A percentile compares a stretch with the other conserved stretches of the same genome.
Evolutionary conservation across 208 protist genomes (phyloP).

Genomic region (Blechomonas ayalai): DNA sequence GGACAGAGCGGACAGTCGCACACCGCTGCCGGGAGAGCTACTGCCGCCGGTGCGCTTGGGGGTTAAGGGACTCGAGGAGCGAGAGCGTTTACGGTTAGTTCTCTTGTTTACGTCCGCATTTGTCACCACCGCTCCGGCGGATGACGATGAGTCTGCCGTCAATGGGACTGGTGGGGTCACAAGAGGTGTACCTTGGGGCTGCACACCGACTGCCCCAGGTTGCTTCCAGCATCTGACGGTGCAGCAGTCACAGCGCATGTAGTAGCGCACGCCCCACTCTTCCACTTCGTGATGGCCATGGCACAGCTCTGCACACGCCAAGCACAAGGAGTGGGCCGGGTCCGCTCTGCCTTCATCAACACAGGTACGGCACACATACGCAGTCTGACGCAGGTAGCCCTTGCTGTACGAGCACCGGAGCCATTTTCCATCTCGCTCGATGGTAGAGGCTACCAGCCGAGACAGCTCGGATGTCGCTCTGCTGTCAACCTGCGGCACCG

Average conservation of each 20-base stretch:
- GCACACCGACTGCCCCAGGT: not conserved
- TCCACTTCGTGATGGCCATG: slow-evolving; percentile 73
- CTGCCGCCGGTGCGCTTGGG: slow-evolving; percentile 29
- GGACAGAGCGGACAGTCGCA: slow-evolving; percentile 19
- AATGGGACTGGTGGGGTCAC: too few relatives aligned
- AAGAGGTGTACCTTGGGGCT: not conserved
- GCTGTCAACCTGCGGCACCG: slow-evolving; percentile 32
- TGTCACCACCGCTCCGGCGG: not conserved
- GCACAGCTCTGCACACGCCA: slow-evolving; percentile 78
- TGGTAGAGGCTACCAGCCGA: slow-evolving; percentile 50
- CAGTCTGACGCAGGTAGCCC: slow-evolving; percentile 67
- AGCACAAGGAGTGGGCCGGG: slow-evolving; percentile 58
- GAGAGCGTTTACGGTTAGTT: slow-evolving; percentile 25
- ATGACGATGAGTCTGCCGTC: not conserved
- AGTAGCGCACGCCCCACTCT: slow-evolving; percentile 76
- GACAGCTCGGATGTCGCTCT: slow-evolving; percentile 52
- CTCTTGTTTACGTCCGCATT: not conserved
- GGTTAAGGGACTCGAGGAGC: slow-evolving; percentile 37
- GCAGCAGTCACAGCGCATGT: slow-evolving; percentile 88
- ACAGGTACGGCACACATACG: slow-evolving; percentile 81
- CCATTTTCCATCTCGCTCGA: slow-evolving; percentile 60
- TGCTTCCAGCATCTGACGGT: slow-evolving; percentile 58
- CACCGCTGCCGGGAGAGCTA: slow-evolving; percentile 22
- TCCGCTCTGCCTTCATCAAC: slow-evolving; percentile 42
- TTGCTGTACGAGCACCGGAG: slow-evolving; percentile 69